Evolutionary conservation across 1,284 basidiomycete species (phyloP), one percentile per base, ranked within the genome.

Genomic region (Cryptococcus sp.): DNA sequence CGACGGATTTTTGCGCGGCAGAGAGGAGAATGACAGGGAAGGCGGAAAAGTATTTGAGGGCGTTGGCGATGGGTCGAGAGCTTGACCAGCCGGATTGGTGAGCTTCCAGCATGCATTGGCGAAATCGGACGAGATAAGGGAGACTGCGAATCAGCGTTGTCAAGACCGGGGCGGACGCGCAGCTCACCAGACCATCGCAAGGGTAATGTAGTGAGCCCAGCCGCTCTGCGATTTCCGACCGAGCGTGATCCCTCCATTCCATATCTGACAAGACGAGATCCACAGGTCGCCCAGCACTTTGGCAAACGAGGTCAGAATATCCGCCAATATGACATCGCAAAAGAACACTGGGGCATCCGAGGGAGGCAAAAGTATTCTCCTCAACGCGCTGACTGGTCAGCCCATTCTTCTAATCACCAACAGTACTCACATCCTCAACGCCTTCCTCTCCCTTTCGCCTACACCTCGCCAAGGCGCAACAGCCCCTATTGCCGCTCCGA

Each of bases 21-120:
- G 89, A 92, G 32, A 97, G 78, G 64, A 87, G 87, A 56, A 99
- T 97, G 46, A 97, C 92, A n/a, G 95, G 95, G 68, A 99, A 94
- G 0, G 94, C 86, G 6, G 90, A 87, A 0, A 90, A 89, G 68
- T 99, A 99, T 78, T 99, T 99, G 51, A 93, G 69, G 0, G 94
- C 93, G 71, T 98, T 99, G 71, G 81, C 84, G n/a, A 97, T 75
- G 2, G 90, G 87, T 33, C 84, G 81, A 32, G 78, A 79, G 50
- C 79, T 82, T 33, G 79, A 77, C 57, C 85, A 85, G 18, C 76
- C 73, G 11, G 86, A 81, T 32, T 82, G 78, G 48, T 78, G 75
- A 69, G 88, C 91, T 69, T 98, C 95, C 50, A 87, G 79, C 5
- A 97, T 56, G 67, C 95, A 99, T 75, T 98, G 95, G 18, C 90